Percentiles rank a stretch among this genome's conserved stretches.
Conservation (phyloP, 768 basidiomycete genomes). For the Rhizopogon sp. region DNA sequence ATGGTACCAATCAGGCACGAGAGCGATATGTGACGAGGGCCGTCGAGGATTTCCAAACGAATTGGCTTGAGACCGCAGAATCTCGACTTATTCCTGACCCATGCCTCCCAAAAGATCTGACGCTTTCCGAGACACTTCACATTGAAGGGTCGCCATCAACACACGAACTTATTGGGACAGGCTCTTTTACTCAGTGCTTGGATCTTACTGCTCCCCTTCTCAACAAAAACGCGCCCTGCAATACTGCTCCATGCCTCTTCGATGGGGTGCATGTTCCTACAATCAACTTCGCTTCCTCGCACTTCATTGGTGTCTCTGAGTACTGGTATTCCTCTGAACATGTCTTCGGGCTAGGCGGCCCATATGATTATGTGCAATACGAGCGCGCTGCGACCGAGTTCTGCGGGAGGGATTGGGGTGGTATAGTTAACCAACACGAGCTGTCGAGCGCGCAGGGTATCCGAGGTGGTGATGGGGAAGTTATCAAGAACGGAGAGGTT, state of each 20-base stretch:
- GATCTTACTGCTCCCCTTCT: slow-evolving; percentile 67
- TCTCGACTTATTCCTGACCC: slow-evolving; percentile 66
- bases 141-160: slow-evolving; percentile 36
- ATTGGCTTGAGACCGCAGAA: slow-evolving; percentile 9
- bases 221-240: slow-evolving; percentile 81
- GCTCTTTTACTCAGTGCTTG: slow-evolving; percentile 86
- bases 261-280: slow-evolving; percentile 90
- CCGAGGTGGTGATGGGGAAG: slow-evolving; percentile 63
- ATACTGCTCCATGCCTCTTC: slow-evolving; percentile 84
- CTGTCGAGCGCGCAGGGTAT: slow-evolving; percentile 40
- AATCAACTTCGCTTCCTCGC: slow-evolving; percentile 90
- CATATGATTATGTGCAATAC: slow-evolving; percentile 95
- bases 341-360: slow-evolving; percentile 89
- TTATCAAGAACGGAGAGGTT: slow-evolving; percentile 52
- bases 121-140: slow-evolving; percentile 53
- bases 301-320: slow-evolving; percentile 96
- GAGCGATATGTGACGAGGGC: slow-evolving; percentile 80
- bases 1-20: slow-evolving; percentile 95
- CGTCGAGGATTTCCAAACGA: slow-evolving; percentile 37
- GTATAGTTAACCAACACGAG: slow-evolving; percentile 65
- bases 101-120: slow-evolving; percentile 79
- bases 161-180: slow-evolving; percentile 76
- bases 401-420: slow-evolving; percentile 75
- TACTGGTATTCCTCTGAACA: slow-evolving; percentile 99
- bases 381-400: slow-evolving; percentile 88